Evolutionary conservation across 306 rosid species (phyloP).

Genomic region (Glycine latifolia): DNA sequence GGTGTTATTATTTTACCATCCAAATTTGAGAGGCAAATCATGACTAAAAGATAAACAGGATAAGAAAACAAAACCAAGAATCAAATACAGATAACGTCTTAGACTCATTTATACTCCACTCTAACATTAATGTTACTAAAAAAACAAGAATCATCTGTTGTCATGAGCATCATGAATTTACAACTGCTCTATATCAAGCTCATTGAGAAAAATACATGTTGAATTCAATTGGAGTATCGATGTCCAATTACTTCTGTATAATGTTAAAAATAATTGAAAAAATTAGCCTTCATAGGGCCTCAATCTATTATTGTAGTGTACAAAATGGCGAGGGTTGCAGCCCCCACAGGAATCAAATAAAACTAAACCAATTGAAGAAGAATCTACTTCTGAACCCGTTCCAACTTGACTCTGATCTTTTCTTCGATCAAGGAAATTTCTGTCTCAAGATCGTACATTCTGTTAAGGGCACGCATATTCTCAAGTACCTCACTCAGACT

Average conservation of each 20-base stretch:
- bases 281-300: slow-evolving; percentile 43
- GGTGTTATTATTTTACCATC: too few species aligned
- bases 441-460: slow-evolving; percentile 92
- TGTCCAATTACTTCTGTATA: background rate
- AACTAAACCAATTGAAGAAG: slow-evolving; percentile 37
- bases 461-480: slow-evolving; percentile 85
- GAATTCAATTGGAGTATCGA: background rate
- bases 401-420: slow-evolving; percentile 79
- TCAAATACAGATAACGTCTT: background rate
- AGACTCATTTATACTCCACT: background rate
- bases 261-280: slow-evolving; percentile 48
- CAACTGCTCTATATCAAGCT: slow-evolving; percentile 24
- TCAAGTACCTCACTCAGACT: slow-evolving; percentile 69
- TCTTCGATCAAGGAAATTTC: slow-evolving; percentile 74
- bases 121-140: slow-evolving; percentile 24
- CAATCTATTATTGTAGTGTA: slow-evolving; percentile 37
- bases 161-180: slow-evolving; percentile 22
- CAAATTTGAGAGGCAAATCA: background rate
- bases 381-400: slow-evolving; percentile 53
- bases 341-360: slow-evolving; percentile 28
- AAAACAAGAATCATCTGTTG: slow-evolving; percentile 39
- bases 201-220: background rate
- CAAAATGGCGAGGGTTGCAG: slow-evolving; percentile 35
- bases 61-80: slow-evolving; percentile 16
- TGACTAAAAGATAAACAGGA: background rate